Evolutionary conservation across 495 filamentous ascomycete genomes (phyloP).

Genomic region (Pyrenula aspistea): DNA sequence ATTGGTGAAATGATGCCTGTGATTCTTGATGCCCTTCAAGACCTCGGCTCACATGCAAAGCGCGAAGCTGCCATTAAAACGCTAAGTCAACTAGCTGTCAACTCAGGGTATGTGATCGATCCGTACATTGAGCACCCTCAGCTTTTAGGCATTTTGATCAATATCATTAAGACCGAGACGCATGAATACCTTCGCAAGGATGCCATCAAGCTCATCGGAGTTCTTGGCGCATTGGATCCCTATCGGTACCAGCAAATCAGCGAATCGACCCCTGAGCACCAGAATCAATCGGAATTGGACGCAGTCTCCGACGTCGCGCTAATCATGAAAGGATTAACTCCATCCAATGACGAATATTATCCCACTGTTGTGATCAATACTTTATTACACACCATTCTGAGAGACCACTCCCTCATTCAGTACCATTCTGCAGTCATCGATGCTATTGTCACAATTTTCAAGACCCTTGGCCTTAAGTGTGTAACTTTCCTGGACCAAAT

Average conservation of each 20-base stretch:
- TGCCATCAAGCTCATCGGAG: constrained; percentile 91
- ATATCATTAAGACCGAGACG: constrained; percentile 82
- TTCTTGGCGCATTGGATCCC: constrained; percentile 89
- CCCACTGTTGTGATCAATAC: constrained; percentile 96
- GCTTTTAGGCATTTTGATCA: constrained; percentile 80
- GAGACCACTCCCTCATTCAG: constrained; percentile 73
- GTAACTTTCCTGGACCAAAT: constrained; percentile 88
- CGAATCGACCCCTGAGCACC: constrained; percentile 34
- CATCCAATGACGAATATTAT: constrained; percentile 95
- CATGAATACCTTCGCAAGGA: constrained; percentile 77
- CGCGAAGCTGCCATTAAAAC: constrained; percentile 84
- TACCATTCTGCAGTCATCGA: constrained; percentile 95
- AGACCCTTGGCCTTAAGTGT: constrained; percentile 87
- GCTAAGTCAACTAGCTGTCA: constrained; percentile 83
- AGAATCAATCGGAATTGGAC: constrained; percentile 42
- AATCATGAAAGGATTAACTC: constrained; percentile 95
- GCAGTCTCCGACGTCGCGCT: constrained; percentile 84
- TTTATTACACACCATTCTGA: constrained; percentile 71
- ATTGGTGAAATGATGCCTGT: constrained; percentile 86
- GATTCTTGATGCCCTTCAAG: constrained; percentile 84
- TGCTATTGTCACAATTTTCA: constrained; percentile 97
- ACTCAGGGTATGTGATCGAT: constrained; percentile 93
- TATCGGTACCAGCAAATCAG: constrained; percentile 76
- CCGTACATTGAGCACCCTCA: constrained; percentile 92
- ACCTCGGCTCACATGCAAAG: constrained; percentile 77